Evolutionary conservation across 2,329 filamentous ascomycete species (phyloP).

Genomic region (Davidsoniella eucalypti): DNA sequence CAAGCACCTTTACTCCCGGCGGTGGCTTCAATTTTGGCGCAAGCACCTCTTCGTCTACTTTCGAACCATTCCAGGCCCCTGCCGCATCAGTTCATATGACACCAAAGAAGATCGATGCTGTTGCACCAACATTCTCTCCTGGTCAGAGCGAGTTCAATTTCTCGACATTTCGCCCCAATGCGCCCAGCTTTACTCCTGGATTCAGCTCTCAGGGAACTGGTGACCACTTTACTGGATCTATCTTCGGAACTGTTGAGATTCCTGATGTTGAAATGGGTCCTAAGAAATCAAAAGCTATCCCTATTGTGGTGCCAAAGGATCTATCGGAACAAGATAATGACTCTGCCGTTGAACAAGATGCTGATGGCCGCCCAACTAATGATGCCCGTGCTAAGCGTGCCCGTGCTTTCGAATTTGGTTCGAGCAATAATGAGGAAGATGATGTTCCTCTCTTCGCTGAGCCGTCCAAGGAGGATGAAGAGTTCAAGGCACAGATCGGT

Average conservation of each 20-base stretch:
- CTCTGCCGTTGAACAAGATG: slow-evolving; percentile 21
- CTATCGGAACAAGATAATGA: slow-evolving; percentile 21
- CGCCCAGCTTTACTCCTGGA: slow-evolving; percentile 55
- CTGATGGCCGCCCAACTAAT: slow-evolving; percentile 42
- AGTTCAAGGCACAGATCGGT: slow-evolving; percentile 15
- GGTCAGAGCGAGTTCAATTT: slow-evolving; percentile 50
- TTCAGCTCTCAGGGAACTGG: slow-evolving; percentile 29
- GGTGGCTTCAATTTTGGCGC: slow-evolving; percentile 27
- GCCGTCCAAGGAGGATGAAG: slow-evolving; percentile 18
- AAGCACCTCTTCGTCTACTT: slow-evolving; percentile 21
- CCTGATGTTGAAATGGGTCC: slow-evolving; percentile 46
- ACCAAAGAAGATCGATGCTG: slow-evolving; percentile 45
- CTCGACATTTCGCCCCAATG: slow-evolving; percentile 60
- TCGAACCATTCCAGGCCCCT: slow-evolving; percentile 34
- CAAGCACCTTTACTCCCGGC: slow-evolving; percentile 31
- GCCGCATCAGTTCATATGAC: slow-evolving; percentile 22
- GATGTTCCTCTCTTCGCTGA: slow-evolving; percentile 61
- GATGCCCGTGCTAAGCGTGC: slow-evolving; percentile 61
- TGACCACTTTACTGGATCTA: slow-evolving; percentile 31
- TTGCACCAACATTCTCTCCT: slow-evolving; percentile 57
- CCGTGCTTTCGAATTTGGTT: slow-evolving; percentile 29
- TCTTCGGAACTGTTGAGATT: slow-evolving; percentile 55
- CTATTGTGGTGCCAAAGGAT: slow-evolving; percentile 51
- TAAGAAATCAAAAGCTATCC: slow-evolving; percentile 68
- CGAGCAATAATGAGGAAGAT: slow-evolving; percentile 44